A percentile compares a stretch with the other conserved stretches of the same genome.
These are phyloP conservation scores for Phytopythium helicoides DNA, from an alignment of 352 stramenopile species.

Conservation along the genomic window DNA sequence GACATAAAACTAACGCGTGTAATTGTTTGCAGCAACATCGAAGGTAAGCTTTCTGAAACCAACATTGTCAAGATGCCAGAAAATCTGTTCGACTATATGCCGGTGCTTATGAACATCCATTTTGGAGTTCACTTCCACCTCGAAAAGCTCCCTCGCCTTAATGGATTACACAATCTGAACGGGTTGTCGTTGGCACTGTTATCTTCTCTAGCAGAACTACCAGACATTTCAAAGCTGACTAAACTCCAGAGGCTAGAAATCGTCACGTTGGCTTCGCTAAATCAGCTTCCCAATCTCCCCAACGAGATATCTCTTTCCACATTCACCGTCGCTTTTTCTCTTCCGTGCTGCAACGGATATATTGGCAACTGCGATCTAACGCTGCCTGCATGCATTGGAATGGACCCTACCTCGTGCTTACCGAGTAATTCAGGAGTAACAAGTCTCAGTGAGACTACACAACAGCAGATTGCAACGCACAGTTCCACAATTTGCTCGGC, in stretches of 20 bases:
- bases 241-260: slow-evolving; percentile 11
- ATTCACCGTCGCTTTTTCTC: slow-evolving; percentile 3
- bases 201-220: background rate
- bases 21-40: slow-evolving; percentile 7
- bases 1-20: no score
- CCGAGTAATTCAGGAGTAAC: background rate
- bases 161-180: slow-evolving; percentile 8
- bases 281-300: slow-evolving; percentile 10
- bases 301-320: background rate
- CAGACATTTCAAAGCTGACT: slow-evolving; percentile 1
- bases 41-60: background rate
- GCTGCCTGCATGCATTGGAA: background rate
- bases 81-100: slow-evolving; percentile 13
- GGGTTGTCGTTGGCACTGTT: slow-evolving; percentile 6
- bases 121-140: slow-evolving; percentile 9
- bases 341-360: slow-evolving; percentile 22
- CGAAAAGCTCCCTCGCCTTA: slow-evolving; percentile 7
- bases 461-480: background rate
- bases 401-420: background rate
- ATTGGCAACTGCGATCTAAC: slow-evolving; percentile 7
- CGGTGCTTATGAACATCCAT: slow-evolving; percentile 11
- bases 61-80: slow-evolving; percentile 8
- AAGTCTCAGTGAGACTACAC: background rate
- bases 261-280: background rate
- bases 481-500: background rate